A percentile compares a stretch with the other conserved stretches of the same genome.
phyloP scores from a whole-genome alignment of 495 filamentous ascomycete species.

The Hypoxylon fragiforme region DNA sequence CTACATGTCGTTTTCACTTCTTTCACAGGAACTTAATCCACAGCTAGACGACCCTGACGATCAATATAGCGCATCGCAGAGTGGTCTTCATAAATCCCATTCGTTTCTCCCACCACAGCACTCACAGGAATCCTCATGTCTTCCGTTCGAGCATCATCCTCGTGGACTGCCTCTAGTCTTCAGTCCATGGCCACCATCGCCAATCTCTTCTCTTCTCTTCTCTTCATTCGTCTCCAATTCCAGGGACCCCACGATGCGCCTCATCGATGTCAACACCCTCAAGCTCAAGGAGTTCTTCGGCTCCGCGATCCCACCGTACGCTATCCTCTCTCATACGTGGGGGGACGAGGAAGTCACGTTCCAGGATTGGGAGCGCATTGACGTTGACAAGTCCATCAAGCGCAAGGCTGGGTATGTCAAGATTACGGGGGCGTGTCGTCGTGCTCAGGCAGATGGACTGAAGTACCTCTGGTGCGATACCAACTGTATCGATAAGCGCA shows the following conservation, averaged over 20 bases:
- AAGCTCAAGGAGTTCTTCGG: conserved; percentile 43
- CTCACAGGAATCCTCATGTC: background rate
- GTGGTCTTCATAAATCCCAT: background rate
- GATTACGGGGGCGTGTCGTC: conserved; percentile 31
- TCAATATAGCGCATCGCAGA: background rate
- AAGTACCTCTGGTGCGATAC: conserved; percentile 45
- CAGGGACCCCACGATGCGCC: conserved; percentile 39
- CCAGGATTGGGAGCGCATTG: conserved; percentile 34
- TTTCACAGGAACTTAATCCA: background rate
- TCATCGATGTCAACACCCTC: conserved; percentile 47
- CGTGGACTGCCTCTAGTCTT: background rate
- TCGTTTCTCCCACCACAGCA: background rate
- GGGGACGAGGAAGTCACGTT: conserved; percentile 46
- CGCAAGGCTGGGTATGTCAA: conserved; percentile 33
- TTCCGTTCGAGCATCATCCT: background rate
- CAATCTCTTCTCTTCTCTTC: background rate
- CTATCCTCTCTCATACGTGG: conserved; percentile 54
- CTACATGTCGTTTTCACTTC: background rate
- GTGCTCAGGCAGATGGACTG: conserved; percentile 17
- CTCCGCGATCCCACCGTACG: conserved; percentile 38
- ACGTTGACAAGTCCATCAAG: conserved; percentile 1
- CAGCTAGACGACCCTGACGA: conserved; percentile 5
- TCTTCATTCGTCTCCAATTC: background rate
- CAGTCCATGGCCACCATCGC: background rate
- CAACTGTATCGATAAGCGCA: conserved; percentile 49